Base-by-base conservation (phyloP, 768 basidiomycete genomes). In the Cantharellus cinnabarinus region DNA sequence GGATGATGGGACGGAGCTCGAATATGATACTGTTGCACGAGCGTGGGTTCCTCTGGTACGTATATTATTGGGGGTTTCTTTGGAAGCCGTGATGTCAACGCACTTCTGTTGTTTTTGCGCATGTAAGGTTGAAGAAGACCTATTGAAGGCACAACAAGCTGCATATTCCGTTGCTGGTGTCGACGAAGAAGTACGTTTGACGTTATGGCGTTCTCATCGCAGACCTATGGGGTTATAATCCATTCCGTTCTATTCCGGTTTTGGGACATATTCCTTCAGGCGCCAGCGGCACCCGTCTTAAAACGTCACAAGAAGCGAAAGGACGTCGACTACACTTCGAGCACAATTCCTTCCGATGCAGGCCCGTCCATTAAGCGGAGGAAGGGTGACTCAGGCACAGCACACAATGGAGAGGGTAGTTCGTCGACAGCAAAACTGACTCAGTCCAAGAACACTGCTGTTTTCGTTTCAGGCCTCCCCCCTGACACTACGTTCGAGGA, bases 131-230 rank as follows among this genome's bases (percentile, higher is more conserved):
- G 87, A 90, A 63, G 89, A 94, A 62, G 89, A 93, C 58, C 73
- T 88, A 7, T 64, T 94, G 60, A 82, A 81, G 67, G 82, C 81
- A 34, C 94, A 99, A 68, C 95, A 98, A 73, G 91, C 89, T 0
- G 93, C 90, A 1, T 99, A 99, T 70, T 84, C 89, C 0, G 75
- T 99, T 1, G 76, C 75, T 10, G 95, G 94, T 5, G 91, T 99
- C 34, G 94, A 99, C 68, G 95, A 98, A 74, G 79, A 82, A 72
- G 93, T 89, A 68, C 67, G 81, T 71, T n/a, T 56, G 37, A 7
- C 39, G n/a, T 44, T 34, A 4, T 35, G 29, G 44, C 29, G 44
- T 29, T 10, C 29, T 48, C 10, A 5, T 10, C 10, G 20, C 10
- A 5, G 15, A 10, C 50, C 4, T 3, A 3, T 60, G 42, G 60